Evolutionary conservation across 2,329 filamentous ascomycete genomes (phyloP), one percentile per base, ranked within the genome.

Genomic region (Orbilia oligospora): DNA sequence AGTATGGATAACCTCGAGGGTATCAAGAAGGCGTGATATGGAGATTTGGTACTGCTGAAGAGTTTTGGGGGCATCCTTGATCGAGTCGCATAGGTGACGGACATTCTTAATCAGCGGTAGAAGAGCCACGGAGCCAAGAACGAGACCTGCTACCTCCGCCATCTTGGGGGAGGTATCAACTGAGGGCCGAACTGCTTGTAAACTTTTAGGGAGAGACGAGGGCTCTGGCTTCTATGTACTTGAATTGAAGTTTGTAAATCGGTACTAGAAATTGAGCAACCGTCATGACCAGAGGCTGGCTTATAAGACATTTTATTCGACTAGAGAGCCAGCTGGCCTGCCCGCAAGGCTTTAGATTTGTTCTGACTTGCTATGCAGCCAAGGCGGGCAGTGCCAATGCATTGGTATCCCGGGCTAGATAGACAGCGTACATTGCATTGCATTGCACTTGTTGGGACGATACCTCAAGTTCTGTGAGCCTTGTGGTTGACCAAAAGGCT

Each of bases 51-150:
- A 63, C 1, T 22, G n/a, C 12, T 27, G 18, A 10, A 14, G n/a
- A 5, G 22, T n/a, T 9, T 24, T 3, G 3, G 58, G 58, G 12
- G 38, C 58, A 22, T 64, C 58, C 30, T 64, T 64, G 38, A 64
- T 30, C 5, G 58, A 44, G 5, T 64, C 38, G 56, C 46, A 46
- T 18, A 63, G 27, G 12, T 63, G 56, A 9, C 56, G 58, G 16
- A 64, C 41, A 30, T 64, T 64, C 14, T 64, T 44, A 5, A 46
- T 64, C 10, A 64, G 38, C 14, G 58, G 58, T 12, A 46, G 38
- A n/a, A 64, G 58, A 16, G 58, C 36, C 20, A 48, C 58, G 12
- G 41, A 38, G 3, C 58, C 58, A 16, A 64, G 14, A 46, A 30
- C 58, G 10, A 64, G 58, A 20, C 58, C 58, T 10, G 58, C 36